Evolutionary conservation across 108 stramenopile genomes (phyloP).

Genomic region (Aurantiochytrium sp.): DNA sequence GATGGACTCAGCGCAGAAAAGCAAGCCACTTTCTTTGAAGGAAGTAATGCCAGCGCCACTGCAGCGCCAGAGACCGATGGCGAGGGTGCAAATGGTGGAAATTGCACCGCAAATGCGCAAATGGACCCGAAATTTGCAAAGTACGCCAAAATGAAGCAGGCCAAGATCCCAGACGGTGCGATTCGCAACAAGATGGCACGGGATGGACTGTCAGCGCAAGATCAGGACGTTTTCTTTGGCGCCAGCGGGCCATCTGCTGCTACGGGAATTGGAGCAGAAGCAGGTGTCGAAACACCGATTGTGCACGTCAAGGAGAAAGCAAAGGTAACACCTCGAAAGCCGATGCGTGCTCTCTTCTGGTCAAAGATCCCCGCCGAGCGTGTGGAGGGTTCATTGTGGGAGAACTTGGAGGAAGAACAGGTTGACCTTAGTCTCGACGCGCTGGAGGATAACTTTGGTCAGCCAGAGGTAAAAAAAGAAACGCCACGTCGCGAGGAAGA

Average conservation of each 20-base stretch:
- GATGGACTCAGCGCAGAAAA: neutral
- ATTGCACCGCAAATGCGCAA: neutral
- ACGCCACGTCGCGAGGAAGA: neutral
- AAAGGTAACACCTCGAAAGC: neutral
- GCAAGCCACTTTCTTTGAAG: neutral
- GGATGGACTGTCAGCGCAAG: neutral
- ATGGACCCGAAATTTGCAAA: neutral
- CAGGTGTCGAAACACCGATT: neutral
- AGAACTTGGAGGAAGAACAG: neutral
- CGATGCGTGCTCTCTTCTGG: slow-evolving; percentile 23
- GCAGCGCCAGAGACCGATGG: neutral
- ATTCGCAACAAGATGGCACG: neutral
- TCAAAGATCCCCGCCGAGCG: neutral
- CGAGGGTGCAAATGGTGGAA: neutral
- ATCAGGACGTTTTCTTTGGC: neutral
- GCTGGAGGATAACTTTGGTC: neutral
- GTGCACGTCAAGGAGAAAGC: neutral
- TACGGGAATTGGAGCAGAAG: neutral
- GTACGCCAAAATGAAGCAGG: neutral
- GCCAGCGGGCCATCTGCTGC: neutral
- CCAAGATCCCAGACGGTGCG: neutral
- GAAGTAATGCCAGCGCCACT: neutral
- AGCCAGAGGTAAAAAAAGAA: neutral
- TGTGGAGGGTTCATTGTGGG: neutral
- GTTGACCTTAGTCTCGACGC: neutral